Evolutionary conservation across 208 protist species (phyloP), one percentile per base, ranked within the genome.

Genomic region (Phytomonas sp.): DNA sequence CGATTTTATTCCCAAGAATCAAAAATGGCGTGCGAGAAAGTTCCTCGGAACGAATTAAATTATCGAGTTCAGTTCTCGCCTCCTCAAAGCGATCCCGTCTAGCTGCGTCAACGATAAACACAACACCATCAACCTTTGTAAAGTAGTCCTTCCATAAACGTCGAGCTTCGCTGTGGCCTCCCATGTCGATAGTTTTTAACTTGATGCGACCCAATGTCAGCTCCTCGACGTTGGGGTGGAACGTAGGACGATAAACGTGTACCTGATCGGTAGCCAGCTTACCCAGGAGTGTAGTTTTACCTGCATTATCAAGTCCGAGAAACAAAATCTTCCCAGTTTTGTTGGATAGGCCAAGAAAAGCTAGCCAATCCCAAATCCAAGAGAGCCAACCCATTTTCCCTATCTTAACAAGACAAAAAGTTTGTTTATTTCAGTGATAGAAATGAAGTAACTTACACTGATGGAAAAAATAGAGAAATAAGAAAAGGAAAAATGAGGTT

Each of bases 1-100:
- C 99, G 70, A 99, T 99, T 81, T 99, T 99, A 83, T 99, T 99
- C 59, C 99, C 99, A 3, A 99, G 88, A 73, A 99, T 97, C 0
- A 99, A 79, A 77, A 99, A 99, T 8, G 99, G 99, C 8, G 98
- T 95, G 34, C 94, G 94, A 14, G 79, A 66, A 3, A 99, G 85
- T 66, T 98, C 88, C 63, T 99, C 96, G 34, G 84, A 82, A 36
- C 79, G 82, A 29, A 99, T 81, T 30, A 99, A 87, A 78, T 98
- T 94, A 68, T 99, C 91, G 23, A 99, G 90, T 75, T 99, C 98
- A 66, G 78, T 75, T 77, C 95, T 97, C 7, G 97, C 80, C 75
- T 99, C 98, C 1, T 67, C 71, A 72, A 99, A 99, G 29, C 99
- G 89, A n/a, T 96, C 88, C 14, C 84, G 77, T 67, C 98, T 98